Evolutionary conservation across 768 basidiomycete genomes (phyloP).

Genomic region (Strobilomyces confusus): DNA sequence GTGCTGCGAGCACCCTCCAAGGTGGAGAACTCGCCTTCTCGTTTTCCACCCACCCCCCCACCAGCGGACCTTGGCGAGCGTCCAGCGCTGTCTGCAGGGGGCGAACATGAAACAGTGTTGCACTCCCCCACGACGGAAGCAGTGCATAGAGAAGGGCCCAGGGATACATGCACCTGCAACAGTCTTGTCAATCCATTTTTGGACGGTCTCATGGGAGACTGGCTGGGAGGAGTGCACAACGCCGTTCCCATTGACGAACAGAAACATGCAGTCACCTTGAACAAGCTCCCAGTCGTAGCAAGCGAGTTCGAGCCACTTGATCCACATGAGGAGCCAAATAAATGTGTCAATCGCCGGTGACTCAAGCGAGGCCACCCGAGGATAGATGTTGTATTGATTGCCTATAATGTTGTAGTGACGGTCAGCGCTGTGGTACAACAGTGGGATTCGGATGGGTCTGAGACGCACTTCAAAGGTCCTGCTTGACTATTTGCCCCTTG

Average conservation of each 20-base stretch:
- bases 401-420: background rate
- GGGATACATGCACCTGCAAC: background rate
- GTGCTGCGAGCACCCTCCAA: too few species aligned
- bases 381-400: slow-evolving; percentile 35
- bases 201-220: slow-evolving; percentile 28
- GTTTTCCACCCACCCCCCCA: slow-evolving; percentile 1
- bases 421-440: background rate
- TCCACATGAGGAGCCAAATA: slow-evolving; percentile 24
- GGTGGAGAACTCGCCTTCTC: background rate
- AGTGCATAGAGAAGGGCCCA: background rate
- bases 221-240: slow-evolving; percentile 17
- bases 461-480: slow-evolving; percentile 9
- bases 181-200: slow-evolving; percentile 29
- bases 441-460: too few species aligned
- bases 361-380: slow-evolving; percentile 19
- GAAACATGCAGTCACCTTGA: slow-evolving; percentile 33
- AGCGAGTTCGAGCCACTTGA: slow-evolving; percentile 3
- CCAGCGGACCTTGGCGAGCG: background rate
- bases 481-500: slow-evolving; percentile 22
- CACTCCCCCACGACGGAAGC: slow-evolving; percentile 5
- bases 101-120: background rate
- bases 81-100: background rate
- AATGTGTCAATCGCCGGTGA: slow-evolving; percentile 29
- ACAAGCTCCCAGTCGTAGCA: slow-evolving; percentile 11
- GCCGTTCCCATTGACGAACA: slow-evolving; percentile 8